Evolutionary conservation across 1,139 yeast species (phyloP), one percentile per base, ranked within the genome.

Genomic region (Taphrina populina): DNA sequence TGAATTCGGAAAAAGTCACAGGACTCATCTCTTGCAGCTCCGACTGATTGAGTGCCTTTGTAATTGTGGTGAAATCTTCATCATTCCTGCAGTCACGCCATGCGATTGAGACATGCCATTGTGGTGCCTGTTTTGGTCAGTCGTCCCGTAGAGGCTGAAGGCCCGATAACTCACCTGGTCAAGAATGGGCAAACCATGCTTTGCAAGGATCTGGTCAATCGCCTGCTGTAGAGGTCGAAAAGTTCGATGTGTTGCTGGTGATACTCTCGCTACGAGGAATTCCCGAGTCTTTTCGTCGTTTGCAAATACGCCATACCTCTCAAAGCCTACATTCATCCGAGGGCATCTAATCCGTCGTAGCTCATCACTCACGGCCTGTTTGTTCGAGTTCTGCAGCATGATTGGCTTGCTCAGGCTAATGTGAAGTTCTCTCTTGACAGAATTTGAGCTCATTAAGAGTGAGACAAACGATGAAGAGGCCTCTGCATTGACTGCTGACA

Each of bases 271-370:
- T 11, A 37, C 43, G 19, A 37, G 13, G 29, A 37, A 37, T 13
- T 37, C 29, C 13, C 43, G 43, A 21, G 43, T 37, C 29, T 37
- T 5, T 37, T 37, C 43, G 29, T 37, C 43, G 17, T 37, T 37
- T 27, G 29, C 24, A 1, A 37, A 21, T 2, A 37, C 17, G 2
- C 7, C 30, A 21, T 23, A 37, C n/a, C 29, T 11, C 4, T 23
- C 43, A 13, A 37, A 37, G 13, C 29, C 21, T 11, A 37, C 1
- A 4, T 20, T 21, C 15, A 37, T 4, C 4, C 29, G 7, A 13
- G 5, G 10, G 11, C 29, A 20, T 23, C 13, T 8, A 4, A 40
- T 40, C 24, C 23, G 33, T 4, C 11, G 6, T 17, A 30, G 11
- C 8, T 19, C 13, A 3, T 17, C 30, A n/a, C 27, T 17, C 29